Conservation (phyloP, 345 rosid genomes). For the Eucalyptus lansdowneana region DNA sequence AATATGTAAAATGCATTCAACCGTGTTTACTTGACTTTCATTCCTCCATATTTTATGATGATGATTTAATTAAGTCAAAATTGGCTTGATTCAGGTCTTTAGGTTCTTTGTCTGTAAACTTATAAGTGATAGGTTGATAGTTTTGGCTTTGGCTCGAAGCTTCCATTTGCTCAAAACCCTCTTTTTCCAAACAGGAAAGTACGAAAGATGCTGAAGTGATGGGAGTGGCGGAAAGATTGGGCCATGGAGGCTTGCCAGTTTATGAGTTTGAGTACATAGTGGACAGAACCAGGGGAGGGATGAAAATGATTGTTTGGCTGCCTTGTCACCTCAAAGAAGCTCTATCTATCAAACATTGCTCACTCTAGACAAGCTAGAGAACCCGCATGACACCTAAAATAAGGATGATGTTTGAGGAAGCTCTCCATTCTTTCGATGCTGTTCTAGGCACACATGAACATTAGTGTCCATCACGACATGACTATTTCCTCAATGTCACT, state of each 20-base stretch:
- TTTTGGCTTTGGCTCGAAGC: not conserved
- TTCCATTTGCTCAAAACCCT: not conserved
- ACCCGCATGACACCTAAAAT: constrained; percentile 48
- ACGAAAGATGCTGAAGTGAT: constrained; percentile 34
- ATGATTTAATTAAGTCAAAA: not conserved
- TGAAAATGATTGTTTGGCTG: constrained; percentile 72
- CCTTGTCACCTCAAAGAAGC: constrained; percentile 63
- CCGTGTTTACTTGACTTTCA: not conserved
- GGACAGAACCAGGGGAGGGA: constrained; percentile 77
- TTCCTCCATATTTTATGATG: not conserved
- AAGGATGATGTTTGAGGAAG: constrained; percentile 34
- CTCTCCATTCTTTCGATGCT: constrained; percentile 69
- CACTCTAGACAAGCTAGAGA: constrained; percentile 68
- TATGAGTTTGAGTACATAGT: constrained; percentile 75
- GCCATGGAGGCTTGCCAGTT: constrained; percentile 38
- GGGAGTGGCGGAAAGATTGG: constrained; percentile 28
- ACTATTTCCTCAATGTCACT: not conserved
- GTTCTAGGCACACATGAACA: constrained; percentile 2
- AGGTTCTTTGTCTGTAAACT: not conserved
- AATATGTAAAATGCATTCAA: not conserved
- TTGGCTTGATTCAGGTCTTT: not conserved
- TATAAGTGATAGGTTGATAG: not conserved
- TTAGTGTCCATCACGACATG: not conserved
- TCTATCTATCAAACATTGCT: constrained; percentile 57
- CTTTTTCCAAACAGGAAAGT: constrained; percentile 46